phyloP scores from a whole-genome alignment of 495 filamentous ascomycete genomes.

The Cercophora sp. region DNA sequence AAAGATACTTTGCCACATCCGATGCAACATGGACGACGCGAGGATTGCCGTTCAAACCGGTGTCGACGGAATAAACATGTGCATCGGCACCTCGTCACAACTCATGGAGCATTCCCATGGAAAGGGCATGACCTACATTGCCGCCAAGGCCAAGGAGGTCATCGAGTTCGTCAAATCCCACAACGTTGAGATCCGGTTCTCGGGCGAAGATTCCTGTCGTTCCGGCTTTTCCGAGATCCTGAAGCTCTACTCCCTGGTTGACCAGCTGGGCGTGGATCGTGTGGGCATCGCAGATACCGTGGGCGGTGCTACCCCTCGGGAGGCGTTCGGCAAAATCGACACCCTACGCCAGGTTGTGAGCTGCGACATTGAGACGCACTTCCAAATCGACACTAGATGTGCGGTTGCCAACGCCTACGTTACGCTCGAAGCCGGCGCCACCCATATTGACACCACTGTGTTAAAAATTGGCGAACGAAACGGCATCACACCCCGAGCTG shows the following conservation, averaged over 20 bases:
- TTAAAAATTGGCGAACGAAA: constrained; percentile 67
- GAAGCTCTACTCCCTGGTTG: constrained; percentile 71
- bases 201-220: constrained; percentile 77
- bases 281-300: constrained; percentile 85
- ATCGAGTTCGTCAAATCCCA: constrained; percentile 91
- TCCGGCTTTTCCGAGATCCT: constrained; percentile 76
- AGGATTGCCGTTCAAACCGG: constrained; percentile 84
- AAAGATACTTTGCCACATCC: no score
- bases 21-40: constrained; percentile 93
- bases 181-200: constrained; percentile 74
- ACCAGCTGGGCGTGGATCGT: constrained; percentile 76
- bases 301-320: constrained; percentile 69
- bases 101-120: constrained; percentile 90
- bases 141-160: constrained; percentile 86
- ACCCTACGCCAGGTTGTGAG: constrained; percentile 43
- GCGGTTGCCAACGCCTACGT: constrained; percentile 75
- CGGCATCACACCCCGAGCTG: constrained; percentile 73
- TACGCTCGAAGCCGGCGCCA: constrained; percentile 72
- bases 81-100: constrained; percentile 89
- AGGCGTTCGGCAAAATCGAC: constrained; percentile 84
- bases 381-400: constrained; percentile 78
- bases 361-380: constrained; percentile 64
- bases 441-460: constrained; percentile 46
- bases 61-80: constrained; percentile 66
- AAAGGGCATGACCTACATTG: constrained; percentile 91